Base-by-base conservation (phyloP, 805 yeast genomes). In the Kuraishia cidri region DNA sequence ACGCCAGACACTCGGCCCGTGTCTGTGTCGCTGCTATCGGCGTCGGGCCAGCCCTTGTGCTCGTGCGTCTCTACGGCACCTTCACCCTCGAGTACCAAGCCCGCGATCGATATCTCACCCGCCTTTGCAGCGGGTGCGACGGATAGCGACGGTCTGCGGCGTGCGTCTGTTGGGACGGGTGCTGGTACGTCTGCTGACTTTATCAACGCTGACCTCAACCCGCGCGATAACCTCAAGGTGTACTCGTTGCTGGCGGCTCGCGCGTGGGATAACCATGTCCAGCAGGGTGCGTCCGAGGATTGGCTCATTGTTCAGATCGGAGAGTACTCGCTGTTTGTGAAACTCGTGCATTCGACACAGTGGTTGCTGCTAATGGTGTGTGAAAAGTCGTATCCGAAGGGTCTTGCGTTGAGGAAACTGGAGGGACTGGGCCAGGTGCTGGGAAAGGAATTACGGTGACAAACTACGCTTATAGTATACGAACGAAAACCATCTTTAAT, bases 11-110 rank as follows among this genome's bases (percentile, higher is more conserved):
- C 43, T 3, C 35, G 36, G 6, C 61, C 64, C 3, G 31, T 46
- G 3, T 46, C 58, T 4, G 43, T 51, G 2, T 52, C 61, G 6
- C 40, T 58, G 4, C 37, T 58, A 3, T 50, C 64, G 3, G 27
- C 39, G 4, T 26, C 39, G 4, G 53, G 47, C 7, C 54, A 52
- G 30, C 56, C 58, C 0, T 39, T 58, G 18, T 45, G 33, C 23
- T 31, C 33, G 21, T 31, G 33, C 20, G 24, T 20, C 11, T 15
- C 29, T 15, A 26, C 23, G 23, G 10, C 23, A 10, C 7, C 23
- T 7, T 7, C 9, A 7, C 10, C 23, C 9, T 10, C 23, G 9
- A 20, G 23, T 10, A 10, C 7, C 9, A 10, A 10, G 23, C 23
- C 10, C 23, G 23, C 9, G 23, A 20, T 20, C 23, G 9, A 10